These are phyloP conservation scores for Penicillium goetzii DNA, from an alignment of 495 filamentous ascomycete species.

Conservation along the genomic window DNA sequence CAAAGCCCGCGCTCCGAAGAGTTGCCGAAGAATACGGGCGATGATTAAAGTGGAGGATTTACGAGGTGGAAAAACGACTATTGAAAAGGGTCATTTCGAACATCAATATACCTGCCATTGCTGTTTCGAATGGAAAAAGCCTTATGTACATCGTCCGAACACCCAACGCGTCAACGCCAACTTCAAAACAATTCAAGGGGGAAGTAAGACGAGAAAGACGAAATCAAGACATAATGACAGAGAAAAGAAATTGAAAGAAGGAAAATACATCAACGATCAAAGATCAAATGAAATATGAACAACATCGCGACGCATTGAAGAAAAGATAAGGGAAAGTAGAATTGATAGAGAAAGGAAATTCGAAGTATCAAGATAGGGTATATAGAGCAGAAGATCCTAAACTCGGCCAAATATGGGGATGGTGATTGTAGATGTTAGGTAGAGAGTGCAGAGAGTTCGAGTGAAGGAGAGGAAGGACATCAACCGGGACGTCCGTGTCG, in stretches of 20 bases:
- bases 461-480: slow-evolving; percentile 14
- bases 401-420: slow-evolving; percentile 23
- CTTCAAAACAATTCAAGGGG: slow-evolving; percentile 2
- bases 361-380: slow-evolving; percentile 30
- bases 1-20: not conserved
- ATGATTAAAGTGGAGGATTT: not conserved
- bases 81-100: not conserved
- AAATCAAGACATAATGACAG: slow-evolving; percentile 10
- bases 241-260: slow-evolving; percentile 2
- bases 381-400: slow-evolving; percentile 25
- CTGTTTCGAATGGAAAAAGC: slow-evolving; percentile 22
- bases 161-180: slow-evolving; percentile 20
- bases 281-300: not conserved
- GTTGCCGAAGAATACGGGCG: not conserved
- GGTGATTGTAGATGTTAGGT: slow-evolving; percentile 9
- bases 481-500: slow-evolving; percentile 17
- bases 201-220: not conserved
- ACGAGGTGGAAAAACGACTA: not conserved
- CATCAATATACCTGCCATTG: slow-evolving; percentile 11
- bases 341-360: slow-evolving; percentile 8
- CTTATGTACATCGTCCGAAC: slow-evolving; percentile 31
- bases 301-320: not conserved
- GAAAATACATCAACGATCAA: not conserved
- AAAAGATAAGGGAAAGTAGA: not conserved
- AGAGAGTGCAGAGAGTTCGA: slow-evolving; percentile 1